Percentiles rank a stretch among this genome's conserved stretches.
These are phyloP conservation scores for Cryptococcus sp. DNA, from an alignment of 1,284 basidiomycete species.

Conservation along the genomic window DNA sequence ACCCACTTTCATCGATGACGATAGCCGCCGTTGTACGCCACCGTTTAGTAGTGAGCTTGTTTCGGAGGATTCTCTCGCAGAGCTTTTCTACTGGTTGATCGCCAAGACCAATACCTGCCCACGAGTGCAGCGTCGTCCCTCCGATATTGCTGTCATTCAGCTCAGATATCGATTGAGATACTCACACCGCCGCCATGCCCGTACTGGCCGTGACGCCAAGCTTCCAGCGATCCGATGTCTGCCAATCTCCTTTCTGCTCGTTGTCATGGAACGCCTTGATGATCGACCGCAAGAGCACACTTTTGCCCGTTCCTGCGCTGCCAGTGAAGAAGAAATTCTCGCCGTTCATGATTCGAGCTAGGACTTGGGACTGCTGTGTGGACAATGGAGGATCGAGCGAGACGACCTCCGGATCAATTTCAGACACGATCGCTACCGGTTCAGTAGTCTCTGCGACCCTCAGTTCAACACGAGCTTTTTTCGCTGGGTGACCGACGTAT, in stretches of 20 bases:
- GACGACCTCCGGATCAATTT: constrained; percentile 20
- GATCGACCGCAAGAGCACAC: constrained; percentile 80
- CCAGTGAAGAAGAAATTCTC: constrained; percentile 90
- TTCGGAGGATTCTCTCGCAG: constrained; percentile 52
- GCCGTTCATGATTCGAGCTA: constrained; percentile 67
- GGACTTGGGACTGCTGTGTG: constrained; percentile 68
- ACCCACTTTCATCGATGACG: constrained; percentile 69
- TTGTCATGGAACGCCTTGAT: constrained; percentile 63
- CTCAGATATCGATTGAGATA: constrained; percentile 7
- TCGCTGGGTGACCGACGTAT: not conserved
- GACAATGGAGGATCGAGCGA: constrained; percentile 46
- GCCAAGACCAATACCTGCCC: constrained; percentile 60
- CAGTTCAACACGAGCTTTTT: not conserved
- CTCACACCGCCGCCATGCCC: constrained; percentile 52
- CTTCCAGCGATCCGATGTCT: constrained; percentile 17
- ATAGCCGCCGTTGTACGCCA: constrained; percentile 63
- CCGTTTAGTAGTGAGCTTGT: constrained; percentile 52
- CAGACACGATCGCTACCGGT: not conserved
- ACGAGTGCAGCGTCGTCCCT: constrained; percentile 63
- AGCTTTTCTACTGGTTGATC: constrained; percentile 51
- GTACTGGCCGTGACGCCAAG: constrained; percentile 81
- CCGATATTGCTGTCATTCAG: constrained; percentile 60
- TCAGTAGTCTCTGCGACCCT: not conserved
- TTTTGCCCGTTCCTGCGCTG: constrained; percentile 96
- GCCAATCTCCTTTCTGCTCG: constrained; percentile 21